A percentile compares a stretch with the other conserved stretches of the same genome.
phyloP scores from a whole-genome alignment of 345 rosid genomes.

The Sonneratia alba region DNA sequence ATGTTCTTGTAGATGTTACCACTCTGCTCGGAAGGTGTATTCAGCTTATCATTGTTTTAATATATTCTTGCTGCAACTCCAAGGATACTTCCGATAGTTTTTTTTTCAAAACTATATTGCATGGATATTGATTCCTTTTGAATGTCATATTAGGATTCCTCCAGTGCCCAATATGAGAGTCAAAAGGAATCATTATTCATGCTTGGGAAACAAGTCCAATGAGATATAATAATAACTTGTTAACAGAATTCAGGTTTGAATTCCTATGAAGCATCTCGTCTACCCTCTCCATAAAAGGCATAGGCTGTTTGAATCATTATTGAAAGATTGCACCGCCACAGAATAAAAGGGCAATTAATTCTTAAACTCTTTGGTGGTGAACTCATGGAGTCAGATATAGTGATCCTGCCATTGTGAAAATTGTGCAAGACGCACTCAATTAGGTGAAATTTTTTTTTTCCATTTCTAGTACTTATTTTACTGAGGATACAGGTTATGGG shows the following conservation, averaged over 20 bases:
- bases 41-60: not conserved
- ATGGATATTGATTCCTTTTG: not conserved
- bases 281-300: not conserved
- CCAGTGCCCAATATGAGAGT: not conserved
- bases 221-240: not conserved
- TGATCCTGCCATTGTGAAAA: not conserved
- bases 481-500: conserved; percentile 62
- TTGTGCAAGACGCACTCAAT: not conserved
- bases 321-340: not conserved
- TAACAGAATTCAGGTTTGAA: not conserved
- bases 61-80: not conserved
- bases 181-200: not conserved
- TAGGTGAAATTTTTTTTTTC: not conserved
- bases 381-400: not conserved
- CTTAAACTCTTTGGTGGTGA: not conserved
- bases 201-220: not conserved
- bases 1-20: not conserved
- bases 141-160: not conserved
- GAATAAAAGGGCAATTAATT: not conserved
- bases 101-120: not conserved
- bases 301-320: not conserved
- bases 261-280: not conserved
- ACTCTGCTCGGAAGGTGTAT: not conserved
- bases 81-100: not conserved
- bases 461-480: not conserved